phyloP scores from a whole-genome alignment of 208 protist species.

The Leishmania amazonensis region DNA sequence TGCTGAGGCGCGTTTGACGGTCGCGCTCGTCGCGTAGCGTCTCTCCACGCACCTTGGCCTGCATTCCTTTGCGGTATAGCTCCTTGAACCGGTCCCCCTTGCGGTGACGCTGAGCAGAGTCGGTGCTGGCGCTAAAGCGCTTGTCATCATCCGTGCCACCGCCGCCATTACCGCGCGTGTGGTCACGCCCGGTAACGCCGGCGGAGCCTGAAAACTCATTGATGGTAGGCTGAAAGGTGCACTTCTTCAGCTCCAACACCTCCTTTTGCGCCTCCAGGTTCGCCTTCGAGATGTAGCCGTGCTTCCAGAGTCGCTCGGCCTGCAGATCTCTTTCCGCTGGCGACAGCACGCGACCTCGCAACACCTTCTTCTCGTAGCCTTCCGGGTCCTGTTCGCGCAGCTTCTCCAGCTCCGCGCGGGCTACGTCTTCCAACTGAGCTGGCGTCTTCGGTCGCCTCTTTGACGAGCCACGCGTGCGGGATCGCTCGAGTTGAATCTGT shows the following conservation, averaged over 20 bases:
- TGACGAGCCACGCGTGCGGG: not conserved
- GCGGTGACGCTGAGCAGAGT: not conserved
- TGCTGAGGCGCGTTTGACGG: conserved; percentile 38
- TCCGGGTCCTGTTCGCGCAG: conserved; percentile 32
- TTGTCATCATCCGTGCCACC: not conserved
- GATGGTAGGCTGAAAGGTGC: conserved; percentile 60
- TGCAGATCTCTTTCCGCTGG: conserved; percentile 38
- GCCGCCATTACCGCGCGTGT: not conserved
- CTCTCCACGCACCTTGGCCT: conserved; percentile 27
- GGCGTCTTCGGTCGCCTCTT: conserved; percentile 24
- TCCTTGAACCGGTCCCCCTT: conserved; percentile 43
- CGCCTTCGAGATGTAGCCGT: conserved; percentile 45
- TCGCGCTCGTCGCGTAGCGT: conserved; percentile 42
- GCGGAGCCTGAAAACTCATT: conserved; percentile 28
- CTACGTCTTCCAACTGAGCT: conserved; percentile 29
- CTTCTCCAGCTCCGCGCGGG: conserved; percentile 45
- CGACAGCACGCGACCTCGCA: conserved; percentile 35
- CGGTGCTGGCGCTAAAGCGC: not conserved
- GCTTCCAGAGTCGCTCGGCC: conserved; percentile 40
- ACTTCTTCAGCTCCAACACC: conserved; percentile 37
- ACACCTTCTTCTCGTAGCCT: conserved; percentile 38
- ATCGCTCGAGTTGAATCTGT: conserved; percentile 37
- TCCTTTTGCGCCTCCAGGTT: conserved; percentile 38
- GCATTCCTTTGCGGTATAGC: conserved; percentile 49
- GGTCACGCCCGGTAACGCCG: too few relatives aligned